Conservation (phyloP, 495 filamentous ascomycete genomes). For the Aspergillus biplanus region DNA sequence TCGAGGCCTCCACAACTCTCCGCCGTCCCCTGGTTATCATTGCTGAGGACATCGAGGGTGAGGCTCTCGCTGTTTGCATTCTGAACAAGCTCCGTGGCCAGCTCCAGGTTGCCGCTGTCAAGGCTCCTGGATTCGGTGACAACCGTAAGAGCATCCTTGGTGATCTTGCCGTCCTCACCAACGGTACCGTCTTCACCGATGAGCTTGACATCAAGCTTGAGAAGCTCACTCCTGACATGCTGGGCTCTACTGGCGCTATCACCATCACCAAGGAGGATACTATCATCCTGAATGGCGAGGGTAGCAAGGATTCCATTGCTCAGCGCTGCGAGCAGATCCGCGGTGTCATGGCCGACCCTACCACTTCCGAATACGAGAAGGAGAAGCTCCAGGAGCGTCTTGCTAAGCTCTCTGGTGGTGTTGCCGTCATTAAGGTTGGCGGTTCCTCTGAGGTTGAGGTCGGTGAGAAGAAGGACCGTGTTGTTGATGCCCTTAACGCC, state of each 20-base stretch:
- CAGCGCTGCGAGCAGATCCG: constrained; percentile 99
- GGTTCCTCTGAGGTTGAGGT: constrained; percentile 98
- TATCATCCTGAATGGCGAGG: constrained; percentile 97
- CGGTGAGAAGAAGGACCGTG: constrained; percentile 99
- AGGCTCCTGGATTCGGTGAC: constrained; percentile 98
- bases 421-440: constrained; percentile 98
- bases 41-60: constrained; percentile 97
- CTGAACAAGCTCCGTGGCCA: constrained; percentile 99
- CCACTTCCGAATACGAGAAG: constrained; percentile 98
- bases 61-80: constrained; percentile 97
- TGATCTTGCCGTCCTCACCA: constrained; percentile 92
- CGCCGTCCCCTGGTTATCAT: constrained; percentile 97
- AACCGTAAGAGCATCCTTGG: constrained; percentile 99
- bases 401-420: constrained; percentile 97
- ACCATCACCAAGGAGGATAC: constrained; percentile 99
- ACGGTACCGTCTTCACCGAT: constrained; percentile 95
- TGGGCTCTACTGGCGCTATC: constrained; percentile 95
- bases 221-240: constrained; percentile 93
- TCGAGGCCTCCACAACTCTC: constrained; percentile 93
- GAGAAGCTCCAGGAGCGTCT: constrained; percentile 99
- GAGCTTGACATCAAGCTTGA: constrained; percentile 99
- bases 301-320: constrained; percentile 88
- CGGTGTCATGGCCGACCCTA: constrained; percentile 89
- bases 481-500: constrained; percentile 96
- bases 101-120: constrained; percentile 97